Evolutionary conservation across 768 basidiomycete genomes (phyloP).

Genomic region (Pholiota microspora): DNA sequence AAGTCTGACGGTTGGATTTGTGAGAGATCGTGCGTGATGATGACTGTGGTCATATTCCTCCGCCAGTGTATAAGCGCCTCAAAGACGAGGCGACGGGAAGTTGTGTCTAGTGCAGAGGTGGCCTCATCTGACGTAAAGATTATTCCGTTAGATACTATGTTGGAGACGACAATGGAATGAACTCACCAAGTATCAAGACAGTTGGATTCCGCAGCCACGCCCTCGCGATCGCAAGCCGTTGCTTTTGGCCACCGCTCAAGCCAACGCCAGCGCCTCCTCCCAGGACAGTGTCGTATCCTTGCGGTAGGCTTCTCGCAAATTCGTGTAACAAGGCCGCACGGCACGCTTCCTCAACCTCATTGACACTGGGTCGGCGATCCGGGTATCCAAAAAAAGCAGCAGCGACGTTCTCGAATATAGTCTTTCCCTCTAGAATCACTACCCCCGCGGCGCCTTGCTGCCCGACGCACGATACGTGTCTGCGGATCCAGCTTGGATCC

Average conservation of each 20-base stretch:
- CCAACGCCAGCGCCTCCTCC: slow-evolving; percentile 48
- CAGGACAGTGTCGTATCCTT: slow-evolving; percentile 1
- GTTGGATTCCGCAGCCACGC: slow-evolving; percentile 83
- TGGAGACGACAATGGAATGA: background rate
- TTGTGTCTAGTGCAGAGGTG: slow-evolving; percentile 82
- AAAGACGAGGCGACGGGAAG: slow-evolving; percentile 84
- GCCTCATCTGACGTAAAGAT: slow-evolving; percentile 61
- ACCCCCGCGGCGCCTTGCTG: slow-evolving; percentile 47
- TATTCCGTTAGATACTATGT: background rate
- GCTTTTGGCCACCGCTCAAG: slow-evolving; percentile 90
- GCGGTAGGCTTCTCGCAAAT: slow-evolving; percentile 5
- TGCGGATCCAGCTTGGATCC: slow-evolving; percentile 63
- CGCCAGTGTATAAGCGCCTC: slow-evolving; percentile 70
- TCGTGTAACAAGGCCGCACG: slow-evolving; percentile 7
- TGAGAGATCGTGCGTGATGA: slow-evolving; percentile 94
- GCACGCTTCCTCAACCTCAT: slow-evolving; percentile 6
- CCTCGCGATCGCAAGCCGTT: slow-evolving; percentile 86
- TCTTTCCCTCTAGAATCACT: slow-evolving; percentile 6
- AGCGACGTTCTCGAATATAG: slow-evolving; percentile 5
- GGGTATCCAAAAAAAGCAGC: background rate
- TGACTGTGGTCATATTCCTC: slow-evolving; percentile 78
- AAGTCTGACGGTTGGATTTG: slow-evolving; percentile 78
- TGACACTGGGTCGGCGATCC: background rate
- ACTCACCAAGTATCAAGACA: slow-evolving; percentile 87
- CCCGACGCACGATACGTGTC: slow-evolving; percentile 69